Evolutionary conservation across 75 land plant species (phyloP).

Genomic region (Picea glauca): DNA sequence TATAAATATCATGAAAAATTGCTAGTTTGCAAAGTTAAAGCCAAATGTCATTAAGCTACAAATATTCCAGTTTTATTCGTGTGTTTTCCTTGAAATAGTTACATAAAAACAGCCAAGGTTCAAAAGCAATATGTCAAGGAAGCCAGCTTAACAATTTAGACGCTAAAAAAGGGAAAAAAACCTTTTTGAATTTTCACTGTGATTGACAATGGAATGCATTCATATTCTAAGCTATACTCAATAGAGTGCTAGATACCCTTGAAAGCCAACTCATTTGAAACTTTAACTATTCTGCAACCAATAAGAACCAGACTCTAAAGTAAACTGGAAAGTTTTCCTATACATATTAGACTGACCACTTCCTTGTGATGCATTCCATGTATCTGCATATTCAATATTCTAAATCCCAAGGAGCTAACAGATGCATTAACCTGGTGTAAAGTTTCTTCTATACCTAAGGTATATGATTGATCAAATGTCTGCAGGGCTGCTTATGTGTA

Average conservation of each 20-base stretch:
- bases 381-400: not conserved
- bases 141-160: not conserved
- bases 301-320: not conserved
- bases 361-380: not conserved
- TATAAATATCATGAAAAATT: constrained; percentile 1
- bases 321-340: not conserved
- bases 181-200: not conserved
- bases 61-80: not conserved
- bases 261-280: not conserved
- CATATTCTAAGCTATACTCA: not conserved
- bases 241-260: not conserved
- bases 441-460: not conserved
- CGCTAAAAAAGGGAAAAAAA: not conserved
- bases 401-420: not conserved
- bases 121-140: not conserved
- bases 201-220: not conserved
- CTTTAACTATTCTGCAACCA: not conserved
- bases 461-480: not conserved
- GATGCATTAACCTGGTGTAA: not conserved
- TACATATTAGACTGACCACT: not conserved
- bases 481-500: not conserved
- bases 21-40: constrained; percentile 5
- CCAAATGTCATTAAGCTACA: not conserved
- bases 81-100: not conserved
- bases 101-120: not conserved